Conservation (phyloP, 345 rosid species). For the Passiflora organensis region DNA sequence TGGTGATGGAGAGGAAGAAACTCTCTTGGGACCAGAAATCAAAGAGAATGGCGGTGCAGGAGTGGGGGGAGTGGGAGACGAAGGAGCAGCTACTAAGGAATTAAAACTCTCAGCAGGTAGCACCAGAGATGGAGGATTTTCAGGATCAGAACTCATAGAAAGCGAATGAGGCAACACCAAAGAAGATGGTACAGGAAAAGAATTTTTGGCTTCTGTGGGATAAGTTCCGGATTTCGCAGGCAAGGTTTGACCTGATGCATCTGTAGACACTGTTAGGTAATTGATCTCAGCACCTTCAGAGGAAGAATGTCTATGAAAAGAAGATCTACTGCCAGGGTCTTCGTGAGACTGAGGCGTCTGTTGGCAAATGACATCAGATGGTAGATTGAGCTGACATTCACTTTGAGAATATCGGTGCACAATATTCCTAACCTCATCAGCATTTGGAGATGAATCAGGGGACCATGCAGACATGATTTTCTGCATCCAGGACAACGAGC, state of each 20-base stretch:
- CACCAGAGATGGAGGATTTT: constrained; percentile 10
- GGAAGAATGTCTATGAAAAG: constrained; percentile 20
- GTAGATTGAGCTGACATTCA: constrained; percentile 20
- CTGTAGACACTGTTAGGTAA: constrained; percentile 14
- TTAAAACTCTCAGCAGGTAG: no score
- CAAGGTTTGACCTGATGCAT: constrained; percentile 12
- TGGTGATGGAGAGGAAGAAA: constrained; percentile 24
- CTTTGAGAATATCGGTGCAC: constrained; percentile 11
- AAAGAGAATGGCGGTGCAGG: constrained; percentile 22
- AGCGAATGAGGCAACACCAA: constrained; percentile 31
- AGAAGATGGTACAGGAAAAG: constrained; percentile 28
- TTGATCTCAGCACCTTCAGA: constrained; percentile 16
- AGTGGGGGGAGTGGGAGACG: constrained; percentile 13
- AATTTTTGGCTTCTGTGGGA: constrained; percentile 19
- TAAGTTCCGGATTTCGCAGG: constrained; percentile 11
- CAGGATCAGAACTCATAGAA: constrained; percentile 8
- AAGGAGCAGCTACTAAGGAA: no score
- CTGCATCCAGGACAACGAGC: constrained; percentile 28
- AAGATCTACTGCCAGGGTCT: constrained; percentile 23
- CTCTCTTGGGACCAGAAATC: constrained; percentile 1
- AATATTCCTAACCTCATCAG: constrained; percentile 7
- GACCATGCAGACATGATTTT: constrained; percentile 28
- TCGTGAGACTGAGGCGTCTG: constrained; percentile 21
- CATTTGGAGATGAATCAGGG: constrained; percentile 21
- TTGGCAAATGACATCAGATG: constrained; percentile 15